phyloP scores from a whole-genome alignment of 768 basidiomycete species.

The Gloeopeniophorella convolvens region DNA sequence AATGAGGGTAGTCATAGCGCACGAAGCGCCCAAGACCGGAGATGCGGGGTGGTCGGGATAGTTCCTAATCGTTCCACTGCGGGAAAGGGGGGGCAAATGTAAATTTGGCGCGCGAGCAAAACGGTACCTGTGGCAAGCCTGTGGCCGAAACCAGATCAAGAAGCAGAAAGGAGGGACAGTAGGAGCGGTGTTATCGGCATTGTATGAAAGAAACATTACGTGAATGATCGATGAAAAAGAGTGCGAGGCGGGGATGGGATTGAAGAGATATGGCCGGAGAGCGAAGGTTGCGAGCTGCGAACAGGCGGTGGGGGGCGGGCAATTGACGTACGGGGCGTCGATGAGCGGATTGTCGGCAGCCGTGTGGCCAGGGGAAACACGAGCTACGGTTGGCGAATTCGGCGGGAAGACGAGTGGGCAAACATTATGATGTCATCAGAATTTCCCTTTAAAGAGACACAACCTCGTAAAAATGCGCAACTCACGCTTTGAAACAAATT shows the following conservation, averaged over 20 bases:
- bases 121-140: slow-evolving; percentile 3
- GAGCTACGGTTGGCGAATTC: too few species aligned
- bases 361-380: too few species aligned
- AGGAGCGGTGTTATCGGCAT: slow-evolving; percentile 1
- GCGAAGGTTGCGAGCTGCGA: too few species aligned
- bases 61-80: neutral
- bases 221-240: slow-evolving; percentile 15
- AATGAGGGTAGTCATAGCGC: neutral
- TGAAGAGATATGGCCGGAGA: too few species aligned
- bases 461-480: slow-evolving; percentile 2
- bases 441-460: slow-evolving; percentile 8
- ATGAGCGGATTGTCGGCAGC: neutral
- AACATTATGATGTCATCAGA: slow-evolving; percentile 14
- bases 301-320: neutral
- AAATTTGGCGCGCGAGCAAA: neutral
- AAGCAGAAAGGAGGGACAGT: slow-evolving; percentile 2
- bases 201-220: slow-evolving; percentile 12
- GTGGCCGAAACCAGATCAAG: neutral
- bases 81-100: slow-evolving; percentile 4
- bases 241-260: too few species aligned
- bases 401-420: too few species aligned
- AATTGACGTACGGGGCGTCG: neutral
- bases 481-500: neutral
- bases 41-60: slow-evolving; percentile 6
- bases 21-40: neutral